Conservation (phyloP, 129 eudicot species). For the Heracleum sosnowskyi region DNA sequence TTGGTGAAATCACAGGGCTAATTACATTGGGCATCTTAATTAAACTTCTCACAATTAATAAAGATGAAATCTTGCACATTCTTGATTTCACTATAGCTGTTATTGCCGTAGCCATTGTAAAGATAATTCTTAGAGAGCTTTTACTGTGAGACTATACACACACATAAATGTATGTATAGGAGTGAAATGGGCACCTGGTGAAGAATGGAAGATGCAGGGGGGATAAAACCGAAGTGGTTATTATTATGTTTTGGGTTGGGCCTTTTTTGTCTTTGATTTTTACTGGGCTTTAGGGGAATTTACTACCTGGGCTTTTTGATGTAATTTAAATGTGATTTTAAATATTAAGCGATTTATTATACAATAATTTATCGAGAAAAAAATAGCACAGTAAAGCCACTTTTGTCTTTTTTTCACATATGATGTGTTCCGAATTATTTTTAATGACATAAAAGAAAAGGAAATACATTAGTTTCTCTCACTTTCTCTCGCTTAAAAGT, state of each 20-base stretch:
- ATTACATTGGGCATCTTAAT: constrained; percentile 22
- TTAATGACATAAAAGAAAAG: too few species aligned
- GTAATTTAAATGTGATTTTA: too few species aligned
- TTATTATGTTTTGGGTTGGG: not conserved
- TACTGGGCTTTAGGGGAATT: not conserved
- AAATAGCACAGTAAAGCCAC: too few species aligned
- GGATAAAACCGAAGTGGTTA: not conserved
- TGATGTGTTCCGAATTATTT: too few species aligned
- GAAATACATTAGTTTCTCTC: too few species aligned
- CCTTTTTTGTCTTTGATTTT: not conserved
- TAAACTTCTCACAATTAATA: constrained; percentile 12
- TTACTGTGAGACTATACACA: not conserved
- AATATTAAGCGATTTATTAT: too few species aligned
- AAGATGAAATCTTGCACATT: constrained; percentile 12
- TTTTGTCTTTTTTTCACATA: too few species aligned
- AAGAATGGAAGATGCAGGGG: too few species aligned
- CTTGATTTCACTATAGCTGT: constrained; percentile 26
- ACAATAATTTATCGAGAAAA: too few species aligned
- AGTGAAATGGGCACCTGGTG: not conserved
- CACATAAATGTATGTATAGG: not conserved
- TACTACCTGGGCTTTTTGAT: not conserved
- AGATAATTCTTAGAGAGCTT: not conserved
- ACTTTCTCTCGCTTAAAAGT: too few species aligned
- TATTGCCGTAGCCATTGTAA: constrained; percentile 9
- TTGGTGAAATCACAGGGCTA: constrained; percentile 4